Conservation (phyloP, 2,329 filamentous ascomycete species). For the Penicillium sp. region DNA sequence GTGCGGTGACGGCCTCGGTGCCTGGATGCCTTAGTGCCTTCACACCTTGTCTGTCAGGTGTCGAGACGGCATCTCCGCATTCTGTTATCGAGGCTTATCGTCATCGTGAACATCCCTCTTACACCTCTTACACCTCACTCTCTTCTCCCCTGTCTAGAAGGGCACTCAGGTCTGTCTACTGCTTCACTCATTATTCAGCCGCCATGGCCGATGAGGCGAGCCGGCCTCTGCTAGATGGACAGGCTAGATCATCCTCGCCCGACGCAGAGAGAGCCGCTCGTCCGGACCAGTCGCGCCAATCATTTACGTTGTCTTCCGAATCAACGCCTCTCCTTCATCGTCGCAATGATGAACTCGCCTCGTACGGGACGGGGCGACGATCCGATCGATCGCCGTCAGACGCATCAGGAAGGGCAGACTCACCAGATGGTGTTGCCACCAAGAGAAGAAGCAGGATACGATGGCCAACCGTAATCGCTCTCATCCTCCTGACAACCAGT, state of each 20-base stretch:
- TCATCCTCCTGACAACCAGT: conserved; percentile 61
- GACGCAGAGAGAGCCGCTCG: conserved; percentile 16
- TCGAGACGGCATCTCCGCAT: conserved; percentile 20
- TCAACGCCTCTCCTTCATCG: conserved; percentile 43
- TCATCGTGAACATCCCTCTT: too few relatives aligned
- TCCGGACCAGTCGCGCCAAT: conserved; percentile 17
- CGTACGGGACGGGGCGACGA: conserved; percentile 31
- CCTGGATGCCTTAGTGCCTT: conserved; percentile 1
- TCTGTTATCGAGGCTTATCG: conserved; percentile 24
- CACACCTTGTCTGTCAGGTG: conserved; percentile 1
- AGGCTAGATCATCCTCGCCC: conserved; percentile 22
- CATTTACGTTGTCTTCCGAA: conserved; percentile 41
- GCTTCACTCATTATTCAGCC: conserved; percentile 8
- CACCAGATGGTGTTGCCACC: conserved; percentile 13
- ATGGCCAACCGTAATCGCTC: conserved; percentile 77
- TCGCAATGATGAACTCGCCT: conserved; percentile 32
- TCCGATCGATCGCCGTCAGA: conserved; percentile 21
- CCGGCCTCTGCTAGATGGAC: conserved; percentile 30
- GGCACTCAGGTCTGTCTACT: neutral
- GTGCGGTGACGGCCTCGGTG: neutral
- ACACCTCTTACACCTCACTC: conserved; percentile 3
- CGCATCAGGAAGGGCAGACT: conserved; percentile 17
- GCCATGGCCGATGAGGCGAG: conserved; percentile 37
- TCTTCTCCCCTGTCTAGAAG: neutral
- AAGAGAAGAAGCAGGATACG: conserved; percentile 42